Evolutionary conservation across 31 red algal species (phyloP).

Genomic region (Bonnemaisonia californica): DNA sequence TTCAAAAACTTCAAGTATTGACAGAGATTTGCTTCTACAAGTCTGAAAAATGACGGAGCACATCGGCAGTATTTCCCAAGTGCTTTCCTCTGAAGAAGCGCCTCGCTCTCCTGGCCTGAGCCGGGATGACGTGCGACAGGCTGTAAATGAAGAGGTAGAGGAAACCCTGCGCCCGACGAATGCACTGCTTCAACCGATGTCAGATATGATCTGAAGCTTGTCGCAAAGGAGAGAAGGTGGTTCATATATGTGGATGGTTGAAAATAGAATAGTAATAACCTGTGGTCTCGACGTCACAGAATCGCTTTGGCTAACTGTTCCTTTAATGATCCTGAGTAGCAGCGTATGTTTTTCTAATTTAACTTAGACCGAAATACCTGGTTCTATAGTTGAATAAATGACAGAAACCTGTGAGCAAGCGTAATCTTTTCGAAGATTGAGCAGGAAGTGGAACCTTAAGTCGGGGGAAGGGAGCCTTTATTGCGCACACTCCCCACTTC

Average conservation of each 20-base stretch:
- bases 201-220: too few species aligned
- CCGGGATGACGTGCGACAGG: neutral
- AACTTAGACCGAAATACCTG: neutral
- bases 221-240: too few species aligned
- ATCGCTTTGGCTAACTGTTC: too few species aligned
- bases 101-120: too few species aligned
- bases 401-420: neutral
- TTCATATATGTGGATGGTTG: too few species aligned
- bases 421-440: neutral
- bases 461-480: neutral
- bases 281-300: too few species aligned
- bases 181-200: too few species aligned
- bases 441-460: neutral
- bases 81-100: neutral
- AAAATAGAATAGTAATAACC: too few species aligned
- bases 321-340: too few species aligned
- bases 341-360: neutral
- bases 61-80: neutral
- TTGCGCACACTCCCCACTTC: neutral
- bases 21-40: too few species aligned
- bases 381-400: neutral
- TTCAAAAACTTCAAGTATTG: too few species aligned
- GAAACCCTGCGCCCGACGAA: neutral
- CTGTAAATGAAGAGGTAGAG: neutral
- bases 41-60: constrained; percentile 7